These are phyloP conservation scores for Exophiala sideris DNA, from an alignment of 2,329 filamentous ascomycete genomes.

Conservation along the genomic window DNA sequence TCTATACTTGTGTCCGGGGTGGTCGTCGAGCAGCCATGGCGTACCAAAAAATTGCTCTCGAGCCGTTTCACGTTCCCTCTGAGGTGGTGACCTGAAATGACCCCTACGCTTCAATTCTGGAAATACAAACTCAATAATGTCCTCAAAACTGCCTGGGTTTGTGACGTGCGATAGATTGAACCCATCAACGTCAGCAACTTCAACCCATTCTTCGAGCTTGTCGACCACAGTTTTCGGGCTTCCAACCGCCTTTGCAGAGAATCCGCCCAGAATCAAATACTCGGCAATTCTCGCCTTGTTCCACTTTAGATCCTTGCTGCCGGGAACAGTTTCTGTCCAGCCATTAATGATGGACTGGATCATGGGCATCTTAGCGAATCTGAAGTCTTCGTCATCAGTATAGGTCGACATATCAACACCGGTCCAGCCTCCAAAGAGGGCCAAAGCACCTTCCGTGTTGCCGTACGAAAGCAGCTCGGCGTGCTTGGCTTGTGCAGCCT, in stretches of 20 bases:
- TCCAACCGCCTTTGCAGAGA: conserved; percentile 51
- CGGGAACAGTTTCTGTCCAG: conserved; percentile 31
- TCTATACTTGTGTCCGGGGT: conserved; percentile 19
- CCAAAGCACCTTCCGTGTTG: conserved; percentile 52
- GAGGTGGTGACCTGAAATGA: conserved; percentile 33
- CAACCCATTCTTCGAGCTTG: conserved; percentile 63
- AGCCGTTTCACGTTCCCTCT: conserved; percentile 14
- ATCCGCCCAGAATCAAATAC: conserved; percentile 47
- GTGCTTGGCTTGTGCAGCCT: conserved; percentile 53
- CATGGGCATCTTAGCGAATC: conserved; percentile 51
- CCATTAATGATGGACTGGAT: conserved; percentile 42
- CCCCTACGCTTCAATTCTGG: conserved; percentile 46
- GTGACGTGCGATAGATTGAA: conserved; percentile 60
- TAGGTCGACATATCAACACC: conserved; percentile 56
- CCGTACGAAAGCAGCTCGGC: conserved; percentile 53
- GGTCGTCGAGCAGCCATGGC: conserved; percentile 15
- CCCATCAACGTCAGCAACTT: conserved; percentile 67
- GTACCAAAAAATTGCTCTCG: conserved; percentile 28
- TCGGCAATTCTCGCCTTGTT: conserved; percentile 45
- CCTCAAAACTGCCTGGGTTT: conserved; percentile 52
- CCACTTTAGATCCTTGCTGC: conserved; percentile 34
- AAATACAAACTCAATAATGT: conserved; percentile 48
- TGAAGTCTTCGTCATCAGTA: conserved; percentile 61
- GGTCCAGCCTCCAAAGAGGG: conserved; percentile 57
- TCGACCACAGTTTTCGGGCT: conserved; percentile 64